Percentiles rank a stretch among this genome's conserved stretches.
These are phyloP conservation scores for Rhynchosporium graminicola DNA, from an alignment of 2,329 filamentous ascomycete genomes.

Conservation along the genomic window DNA sequence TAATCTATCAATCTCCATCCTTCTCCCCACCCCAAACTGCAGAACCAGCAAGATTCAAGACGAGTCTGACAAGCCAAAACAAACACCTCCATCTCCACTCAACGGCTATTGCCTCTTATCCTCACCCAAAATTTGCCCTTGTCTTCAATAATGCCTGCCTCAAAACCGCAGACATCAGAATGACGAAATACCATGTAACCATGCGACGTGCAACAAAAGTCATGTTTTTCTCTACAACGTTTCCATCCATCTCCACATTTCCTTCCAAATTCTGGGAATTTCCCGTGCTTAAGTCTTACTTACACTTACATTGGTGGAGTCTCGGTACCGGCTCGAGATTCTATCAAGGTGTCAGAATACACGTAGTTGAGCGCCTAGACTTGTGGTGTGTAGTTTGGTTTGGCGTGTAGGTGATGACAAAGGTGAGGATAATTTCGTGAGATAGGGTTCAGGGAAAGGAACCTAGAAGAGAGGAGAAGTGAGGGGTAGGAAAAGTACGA, in stretches of 20 bases:
- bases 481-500: background rate
- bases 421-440: background rate
- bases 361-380: too few species aligned
- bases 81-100: too few species aligned
- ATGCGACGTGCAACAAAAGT: background rate
- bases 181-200: slow-evolving; percentile 2
- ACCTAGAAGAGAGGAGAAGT: background rate
- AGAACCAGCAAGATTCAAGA: too few species aligned
- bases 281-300: background rate
- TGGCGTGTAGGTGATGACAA: background rate
- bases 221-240: background rate
- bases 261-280: background rate
- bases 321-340: background rate
- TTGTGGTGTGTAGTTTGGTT: background rate
- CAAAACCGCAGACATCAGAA: too few species aligned
- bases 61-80: too few species aligned
- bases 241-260: background rate
- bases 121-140: too few species aligned
- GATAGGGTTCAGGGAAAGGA: background rate
- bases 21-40: too few species aligned
- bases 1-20: too few species aligned
- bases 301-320: background rate
- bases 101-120: too few species aligned
- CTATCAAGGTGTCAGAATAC: background rate
- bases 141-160: too few species aligned